Conservation (phyloP, 2,329 filamentous ascomycete genomes). For the Pochonia chlamydosporia region DNA sequence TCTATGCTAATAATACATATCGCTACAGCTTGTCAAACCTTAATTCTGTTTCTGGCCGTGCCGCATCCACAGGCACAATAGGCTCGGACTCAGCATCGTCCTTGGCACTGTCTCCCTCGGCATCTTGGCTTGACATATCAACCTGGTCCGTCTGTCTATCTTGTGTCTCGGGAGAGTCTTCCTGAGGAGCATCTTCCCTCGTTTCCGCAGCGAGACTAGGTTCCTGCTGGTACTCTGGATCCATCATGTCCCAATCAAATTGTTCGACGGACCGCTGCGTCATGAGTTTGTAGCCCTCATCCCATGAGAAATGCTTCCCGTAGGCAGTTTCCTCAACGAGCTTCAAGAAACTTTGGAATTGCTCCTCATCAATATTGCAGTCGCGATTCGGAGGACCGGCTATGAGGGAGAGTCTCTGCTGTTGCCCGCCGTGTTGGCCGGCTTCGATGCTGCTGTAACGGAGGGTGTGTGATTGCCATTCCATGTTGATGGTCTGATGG, state of each 20-base stretch:
- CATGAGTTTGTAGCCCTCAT: conserved; percentile 23
- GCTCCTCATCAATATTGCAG: not conserved
- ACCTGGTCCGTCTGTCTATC: no score
- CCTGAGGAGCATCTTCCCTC: not conserved
- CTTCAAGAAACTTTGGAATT: conserved; percentile 16
- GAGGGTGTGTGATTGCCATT: conserved; percentile 38
- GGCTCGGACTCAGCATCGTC: no score
- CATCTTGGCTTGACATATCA: no score
- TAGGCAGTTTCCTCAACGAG: conserved; percentile 23
- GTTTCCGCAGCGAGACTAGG: not conserved
- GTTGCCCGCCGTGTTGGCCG: conserved; percentile 43
- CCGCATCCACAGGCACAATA: not conserved
- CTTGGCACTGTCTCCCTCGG: no score
- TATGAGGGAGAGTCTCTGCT: conserved; percentile 42
- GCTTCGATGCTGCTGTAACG: conserved; percentile 47
- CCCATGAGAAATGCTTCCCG: conserved; percentile 28
- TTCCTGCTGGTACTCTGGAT: conserved; percentile 8
- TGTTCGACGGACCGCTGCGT: conserved; percentile 20
- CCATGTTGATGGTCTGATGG: conserved; percentile 37
- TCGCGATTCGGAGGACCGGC: conserved; percentile 4
- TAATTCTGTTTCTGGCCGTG: not conserved
- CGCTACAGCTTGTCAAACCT: not conserved
- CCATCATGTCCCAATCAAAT: conserved; percentile 20
- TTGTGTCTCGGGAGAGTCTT: no score
- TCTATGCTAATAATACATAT: not conserved